These are phyloP conservation scores for Porpolomopsis calyptriformis DNA, from an alignment of 768 basidiomycete genomes.

Conservation along the genomic window DNA sequence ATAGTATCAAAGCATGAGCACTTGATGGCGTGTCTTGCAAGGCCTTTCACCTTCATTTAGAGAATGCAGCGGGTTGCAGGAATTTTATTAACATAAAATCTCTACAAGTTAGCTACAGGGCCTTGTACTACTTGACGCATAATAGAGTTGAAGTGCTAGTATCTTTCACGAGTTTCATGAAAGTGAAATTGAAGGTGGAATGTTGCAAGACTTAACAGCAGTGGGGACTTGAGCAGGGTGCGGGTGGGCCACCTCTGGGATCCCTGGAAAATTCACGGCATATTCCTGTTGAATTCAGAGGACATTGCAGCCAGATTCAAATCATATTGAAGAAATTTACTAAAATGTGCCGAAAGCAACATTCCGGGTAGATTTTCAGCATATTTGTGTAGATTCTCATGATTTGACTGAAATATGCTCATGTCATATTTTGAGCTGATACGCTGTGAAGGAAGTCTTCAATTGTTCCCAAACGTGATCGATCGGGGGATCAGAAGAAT, in stretches of 20 bases:
- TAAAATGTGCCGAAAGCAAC: neutral
- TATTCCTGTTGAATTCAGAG: neutral
- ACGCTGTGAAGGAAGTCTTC: too few relatives aligned
- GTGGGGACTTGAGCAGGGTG: neutral
- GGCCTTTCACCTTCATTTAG: neutral
- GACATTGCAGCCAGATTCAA: neutral
- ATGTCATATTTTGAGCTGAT: neutral
- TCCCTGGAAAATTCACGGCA: neutral
- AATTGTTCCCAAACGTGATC: too few relatives aligned
- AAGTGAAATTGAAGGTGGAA: neutral
- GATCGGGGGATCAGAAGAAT: too few relatives aligned
- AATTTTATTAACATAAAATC: neutral
- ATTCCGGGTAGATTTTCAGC: neutral
- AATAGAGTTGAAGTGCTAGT: too few relatives aligned
- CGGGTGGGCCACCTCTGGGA: neutral
- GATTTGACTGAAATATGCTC: neutral
- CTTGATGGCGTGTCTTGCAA: neutral
- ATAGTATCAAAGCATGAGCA: neutral
- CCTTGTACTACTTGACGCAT: neutral
- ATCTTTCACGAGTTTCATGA: neutral
- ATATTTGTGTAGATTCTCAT: neutral
- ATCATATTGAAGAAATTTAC: neutral
- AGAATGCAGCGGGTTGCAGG: neutral
- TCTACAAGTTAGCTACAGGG: neutral
- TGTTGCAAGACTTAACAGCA: neutral